Conservation (phyloP, 495 filamentous ascomycete genomes). For the Margaritispora aquatica region DNA sequence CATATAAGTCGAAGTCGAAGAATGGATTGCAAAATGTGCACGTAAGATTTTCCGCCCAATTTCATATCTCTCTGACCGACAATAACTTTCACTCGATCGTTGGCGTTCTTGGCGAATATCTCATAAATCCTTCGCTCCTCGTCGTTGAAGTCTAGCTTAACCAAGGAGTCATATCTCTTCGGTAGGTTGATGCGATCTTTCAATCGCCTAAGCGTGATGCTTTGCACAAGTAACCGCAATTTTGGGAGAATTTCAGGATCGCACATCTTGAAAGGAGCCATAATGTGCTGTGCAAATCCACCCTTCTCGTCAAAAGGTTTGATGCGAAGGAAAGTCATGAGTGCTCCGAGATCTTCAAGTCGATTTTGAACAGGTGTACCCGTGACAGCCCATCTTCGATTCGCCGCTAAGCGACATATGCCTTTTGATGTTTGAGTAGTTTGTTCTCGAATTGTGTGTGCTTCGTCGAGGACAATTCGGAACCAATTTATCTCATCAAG, state of each 20-base stretch:
- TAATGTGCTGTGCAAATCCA: slow-evolving; percentile 71
- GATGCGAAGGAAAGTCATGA: slow-evolving; percentile 85
- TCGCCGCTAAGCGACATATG: slow-evolving; percentile 72
- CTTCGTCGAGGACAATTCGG: slow-evolving; percentile 92
- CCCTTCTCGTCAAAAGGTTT: slow-evolving; percentile 77
- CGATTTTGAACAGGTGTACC: slow-evolving; percentile 90
- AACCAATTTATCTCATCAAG: slow-evolving; percentile 82
- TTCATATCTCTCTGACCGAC: slow-evolving; percentile 45
- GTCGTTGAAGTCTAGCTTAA: slow-evolving; percentile 50
- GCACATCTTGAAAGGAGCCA: slow-evolving; percentile 72
- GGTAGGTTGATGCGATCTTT: slow-evolving; percentile 89
- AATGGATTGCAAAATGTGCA: slow-evolving; percentile 85
- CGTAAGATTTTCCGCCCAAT: slow-evolving; percentile 76
- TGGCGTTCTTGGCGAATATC: slow-evolving; percentile 46
- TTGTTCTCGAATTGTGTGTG: slow-evolving; percentile 87
- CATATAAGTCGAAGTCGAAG: slow-evolving; percentile 84
- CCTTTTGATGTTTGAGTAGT: slow-evolving; percentile 73
- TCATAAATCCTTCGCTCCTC: slow-evolving; percentile 50
- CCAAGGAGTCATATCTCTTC: slow-evolving; percentile 60
- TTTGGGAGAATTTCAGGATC: slow-evolving; percentile 76
- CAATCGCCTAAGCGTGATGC: slow-evolving; percentile 82
- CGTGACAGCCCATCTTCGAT: slow-evolving; percentile 91
- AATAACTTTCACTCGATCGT: slow-evolving; percentile 45
- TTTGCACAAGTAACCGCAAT: slow-evolving; percentile 85
- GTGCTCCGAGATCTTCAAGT: slow-evolving; percentile 79